Conservation (phyloP, 148 eudicot genomes). For the Diospyros kaki region DNA sequence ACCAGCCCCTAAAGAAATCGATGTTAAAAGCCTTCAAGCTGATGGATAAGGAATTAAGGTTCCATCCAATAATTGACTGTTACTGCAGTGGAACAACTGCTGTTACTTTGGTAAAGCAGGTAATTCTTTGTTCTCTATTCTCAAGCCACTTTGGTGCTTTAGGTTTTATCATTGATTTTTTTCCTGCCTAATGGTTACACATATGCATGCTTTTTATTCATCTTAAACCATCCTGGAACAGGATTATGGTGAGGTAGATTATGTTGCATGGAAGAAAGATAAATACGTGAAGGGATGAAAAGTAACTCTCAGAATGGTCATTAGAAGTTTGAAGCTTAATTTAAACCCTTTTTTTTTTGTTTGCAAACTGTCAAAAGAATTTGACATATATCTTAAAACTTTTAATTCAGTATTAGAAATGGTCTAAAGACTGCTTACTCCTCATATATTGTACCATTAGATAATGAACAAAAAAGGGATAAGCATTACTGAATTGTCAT, state of each 20-base stretch:
- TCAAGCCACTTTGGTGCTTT: background rate
- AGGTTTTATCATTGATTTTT: background rate
- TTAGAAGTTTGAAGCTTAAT: background rate
- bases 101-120: constrained; percentile 51
- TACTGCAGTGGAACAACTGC: constrained; percentile 61
- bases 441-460: background rate
- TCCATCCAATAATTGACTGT: constrained; percentile 45
- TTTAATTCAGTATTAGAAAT: background rate
- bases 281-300: background rate
- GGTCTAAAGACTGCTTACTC: too few relatives aligned
- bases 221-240: too few relatives aligned
- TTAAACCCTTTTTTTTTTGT: background rate
- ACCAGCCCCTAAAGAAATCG: constrained; percentile 38
- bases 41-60: constrained; percentile 56
- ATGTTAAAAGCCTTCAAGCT: constrained; percentile 44
- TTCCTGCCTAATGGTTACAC: too few relatives aligned
- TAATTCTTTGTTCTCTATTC: constrained; percentile 7
- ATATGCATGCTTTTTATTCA: too few relatives aligned
- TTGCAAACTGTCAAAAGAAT: background rate
- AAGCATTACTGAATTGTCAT: too few relatives aligned
- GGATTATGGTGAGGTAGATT: background rate
- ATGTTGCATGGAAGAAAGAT: background rate
- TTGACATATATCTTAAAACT: background rate
- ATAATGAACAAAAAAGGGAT: background rate
- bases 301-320: background rate